Evolutionary conservation across 2,329 filamentous ascomycete genomes (phyloP).

Genomic region (Endoconidiophora laricicola): DNA sequence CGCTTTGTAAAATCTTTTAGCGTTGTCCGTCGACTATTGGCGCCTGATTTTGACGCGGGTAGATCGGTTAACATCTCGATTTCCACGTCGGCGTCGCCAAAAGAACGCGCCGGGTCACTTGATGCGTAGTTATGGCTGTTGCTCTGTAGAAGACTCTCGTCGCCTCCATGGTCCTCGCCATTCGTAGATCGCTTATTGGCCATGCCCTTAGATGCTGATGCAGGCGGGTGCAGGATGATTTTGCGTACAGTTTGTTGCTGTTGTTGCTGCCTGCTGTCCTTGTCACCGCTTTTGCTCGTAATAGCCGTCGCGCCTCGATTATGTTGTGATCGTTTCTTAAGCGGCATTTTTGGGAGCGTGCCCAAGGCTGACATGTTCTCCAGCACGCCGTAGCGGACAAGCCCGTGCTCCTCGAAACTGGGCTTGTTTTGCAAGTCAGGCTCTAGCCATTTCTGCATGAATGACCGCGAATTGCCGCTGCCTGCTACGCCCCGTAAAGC

Average conservation of each 20-base stretch:
- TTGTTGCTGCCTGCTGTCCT: background rate
- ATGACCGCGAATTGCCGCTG: slow-evolving; percentile 26
- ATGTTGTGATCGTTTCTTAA: slow-evolving; percentile 7
- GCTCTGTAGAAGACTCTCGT: too few species aligned
- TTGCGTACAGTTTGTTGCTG: slow-evolving; percentile 21
- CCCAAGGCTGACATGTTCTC: slow-evolving; percentile 75
- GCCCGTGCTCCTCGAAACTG: slow-evolving; percentile 63
- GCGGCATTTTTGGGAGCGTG: slow-evolving; percentile 42
- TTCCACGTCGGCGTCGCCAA: slow-evolving; percentile 13
- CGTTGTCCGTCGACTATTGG: background rate
- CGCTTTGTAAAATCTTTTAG: background rate
- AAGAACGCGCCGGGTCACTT: slow-evolving; percentile 13
- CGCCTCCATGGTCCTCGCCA: slow-evolving; percentile 2
- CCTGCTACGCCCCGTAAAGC: slow-evolving; percentile 6
- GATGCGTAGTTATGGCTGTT: slow-evolving; percentile 14
- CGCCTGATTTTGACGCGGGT: slow-evolving; percentile 2
- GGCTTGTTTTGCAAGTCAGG: slow-evolving; percentile 42
- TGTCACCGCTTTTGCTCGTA: background rate
- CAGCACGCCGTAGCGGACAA: slow-evolving; percentile 58
- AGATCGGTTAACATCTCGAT: slow-evolving; percentile 13
- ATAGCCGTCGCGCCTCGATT: background rate
- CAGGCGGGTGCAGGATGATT: slow-evolving; percentile 30
- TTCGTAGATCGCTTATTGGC: background rate
- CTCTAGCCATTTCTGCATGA: slow-evolving; percentile 43
- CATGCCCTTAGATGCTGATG: slow-evolving; percentile 16